Percentiles rank a stretch among this genome's conserved stretches.
Conservation (phyloP, 352 stramenopile genomes). For the Globisporangium radiosum region DNA sequence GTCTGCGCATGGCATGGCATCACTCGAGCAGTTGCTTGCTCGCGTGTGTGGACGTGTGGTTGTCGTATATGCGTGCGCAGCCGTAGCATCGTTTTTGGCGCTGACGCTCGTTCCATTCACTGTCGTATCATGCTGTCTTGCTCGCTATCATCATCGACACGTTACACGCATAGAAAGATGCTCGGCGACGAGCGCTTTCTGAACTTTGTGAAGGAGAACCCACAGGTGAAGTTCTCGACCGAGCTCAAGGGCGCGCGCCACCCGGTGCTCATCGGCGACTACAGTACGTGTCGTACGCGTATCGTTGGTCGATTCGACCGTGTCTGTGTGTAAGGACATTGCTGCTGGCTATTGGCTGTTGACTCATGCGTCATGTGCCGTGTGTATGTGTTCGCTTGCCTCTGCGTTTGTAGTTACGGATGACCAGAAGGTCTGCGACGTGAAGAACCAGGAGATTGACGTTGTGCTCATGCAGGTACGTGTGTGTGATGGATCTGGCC, state of each 20-base stretch:
- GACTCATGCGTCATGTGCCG: background rate
- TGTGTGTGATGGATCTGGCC: background rate
- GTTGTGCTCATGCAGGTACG: slow-evolving; percentile 78
- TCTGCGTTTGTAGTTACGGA: slow-evolving; percentile 48
- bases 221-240: slow-evolving; percentile 79
- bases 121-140: background rate
- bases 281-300: slow-evolving; percentile 36
- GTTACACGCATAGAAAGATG: slow-evolving; percentile 33
- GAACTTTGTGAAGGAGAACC: slow-evolving; percentile 83
- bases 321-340: no score
- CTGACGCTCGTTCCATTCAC: background rate
- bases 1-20: no score
- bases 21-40: no score
- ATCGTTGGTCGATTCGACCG: background rate
- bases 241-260: slow-evolving; percentile 80
- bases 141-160: no score
- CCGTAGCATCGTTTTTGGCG: background rate
- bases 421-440: slow-evolving; percentile 75
- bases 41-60: background rate
- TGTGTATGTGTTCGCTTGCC: background rate
- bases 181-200: slow-evolving; percentile 72
- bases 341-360: background rate
- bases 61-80: background rate
- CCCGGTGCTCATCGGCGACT: slow-evolving; percentile 79
- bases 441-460: slow-evolving; percentile 85